Conservation (phyloP, 2,329 filamentous ascomycete species). For the Clonostachys chloroleuca region DNA sequence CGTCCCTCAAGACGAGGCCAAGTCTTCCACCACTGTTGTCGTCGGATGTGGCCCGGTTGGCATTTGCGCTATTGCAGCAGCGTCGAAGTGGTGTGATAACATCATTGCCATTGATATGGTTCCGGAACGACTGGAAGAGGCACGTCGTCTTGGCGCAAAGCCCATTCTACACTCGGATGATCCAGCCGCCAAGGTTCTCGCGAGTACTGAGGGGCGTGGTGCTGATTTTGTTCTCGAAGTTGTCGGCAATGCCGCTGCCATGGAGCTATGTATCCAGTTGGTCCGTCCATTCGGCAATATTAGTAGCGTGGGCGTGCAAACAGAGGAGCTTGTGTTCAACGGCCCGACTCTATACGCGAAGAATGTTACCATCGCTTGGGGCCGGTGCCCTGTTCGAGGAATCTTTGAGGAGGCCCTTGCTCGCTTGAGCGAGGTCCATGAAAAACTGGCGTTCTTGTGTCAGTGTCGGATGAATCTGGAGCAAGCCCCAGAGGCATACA, state of each 20-base stretch:
- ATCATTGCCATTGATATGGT: conserved; percentile 79
- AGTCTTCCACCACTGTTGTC: no score
- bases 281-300: conserved; percentile 70
- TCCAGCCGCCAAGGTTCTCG: conserved; percentile 65
- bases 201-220: conserved; percentile 73
- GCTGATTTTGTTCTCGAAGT: conserved; percentile 83
- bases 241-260: conserved; percentile 64
- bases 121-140: conserved; percentile 68
- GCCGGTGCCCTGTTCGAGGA: conserved; percentile 64
- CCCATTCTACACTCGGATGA: conserved; percentile 73
- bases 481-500: no score
- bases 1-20: no score
- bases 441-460: no score
- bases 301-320: conserved; percentile 73
- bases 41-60: conserved; percentile 85
- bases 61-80: conserved; percentile 68
- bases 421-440: no score
- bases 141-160: conserved; percentile 71
- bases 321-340: conserved; percentile 47
- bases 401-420: conserved; percentile 21
- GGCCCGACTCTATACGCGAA: conserved; percentile 41
- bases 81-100: conserved; percentile 67
- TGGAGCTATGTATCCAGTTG: conserved; percentile 67
- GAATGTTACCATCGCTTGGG: conserved; percentile 71
- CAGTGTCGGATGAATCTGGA: no score